These are phyloP conservation scores for Magnusiomyces clavatus DNA, from an alignment of 1,139 yeast species.

Conservation along the genomic window DNA sequence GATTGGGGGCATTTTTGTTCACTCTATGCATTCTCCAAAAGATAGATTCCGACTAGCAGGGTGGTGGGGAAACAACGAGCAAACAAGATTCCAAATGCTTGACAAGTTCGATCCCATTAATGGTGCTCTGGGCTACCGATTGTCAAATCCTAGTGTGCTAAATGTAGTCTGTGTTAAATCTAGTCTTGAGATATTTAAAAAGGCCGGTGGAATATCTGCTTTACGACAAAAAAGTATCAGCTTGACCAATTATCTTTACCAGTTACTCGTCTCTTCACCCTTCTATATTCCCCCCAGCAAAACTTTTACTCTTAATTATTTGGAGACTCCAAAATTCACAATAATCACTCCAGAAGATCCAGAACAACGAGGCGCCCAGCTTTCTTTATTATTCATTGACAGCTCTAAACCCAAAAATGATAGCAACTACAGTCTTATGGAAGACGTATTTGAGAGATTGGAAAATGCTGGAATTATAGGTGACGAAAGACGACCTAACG, in stretches of 20 bases:
- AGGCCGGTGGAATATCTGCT: slow-evolving; percentile 55
- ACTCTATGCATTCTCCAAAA: slow-evolving; percentile 42
- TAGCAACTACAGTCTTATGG: slow-evolving; percentile 47
- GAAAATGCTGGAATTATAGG: slow-evolving; percentile 57
- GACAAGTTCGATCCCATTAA: slow-evolving; percentile 71
- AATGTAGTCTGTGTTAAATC: slow-evolving; percentile 67
- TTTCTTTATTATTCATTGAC: slow-evolving; percentile 63
- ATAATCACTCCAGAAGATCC: slow-evolving; percentile 64
- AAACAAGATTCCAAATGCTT: slow-evolving; percentile 68
- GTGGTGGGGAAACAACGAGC: slow-evolving; percentile 90
- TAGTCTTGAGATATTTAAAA: slow-evolving; percentile 53
- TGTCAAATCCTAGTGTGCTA: slow-evolving; percentile 86
- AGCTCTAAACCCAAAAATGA: slow-evolving; percentile 22
- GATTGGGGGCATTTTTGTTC: slow-evolving; percentile 74
- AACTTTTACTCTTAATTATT: too few species aligned
- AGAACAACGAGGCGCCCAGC: slow-evolving; percentile 67
- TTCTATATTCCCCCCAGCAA: slow-evolving; percentile 34
- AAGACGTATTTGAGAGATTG: slow-evolving; percentile 42
- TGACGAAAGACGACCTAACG: slow-evolving; percentile 87
- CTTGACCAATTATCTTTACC: slow-evolving; percentile 52
- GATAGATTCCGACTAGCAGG: slow-evolving; percentile 73
- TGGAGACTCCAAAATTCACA: slow-evolving; percentile 42
- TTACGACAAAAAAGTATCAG: slow-evolving; percentile 50
- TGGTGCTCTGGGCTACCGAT: slow-evolving; percentile 81
- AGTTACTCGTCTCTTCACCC: slow-evolving; percentile 34